These are phyloP conservation scores for Rhododendron griersonianum DNA, from an alignment of 148 eudicot genomes.

Conservation along the genomic window DNA sequence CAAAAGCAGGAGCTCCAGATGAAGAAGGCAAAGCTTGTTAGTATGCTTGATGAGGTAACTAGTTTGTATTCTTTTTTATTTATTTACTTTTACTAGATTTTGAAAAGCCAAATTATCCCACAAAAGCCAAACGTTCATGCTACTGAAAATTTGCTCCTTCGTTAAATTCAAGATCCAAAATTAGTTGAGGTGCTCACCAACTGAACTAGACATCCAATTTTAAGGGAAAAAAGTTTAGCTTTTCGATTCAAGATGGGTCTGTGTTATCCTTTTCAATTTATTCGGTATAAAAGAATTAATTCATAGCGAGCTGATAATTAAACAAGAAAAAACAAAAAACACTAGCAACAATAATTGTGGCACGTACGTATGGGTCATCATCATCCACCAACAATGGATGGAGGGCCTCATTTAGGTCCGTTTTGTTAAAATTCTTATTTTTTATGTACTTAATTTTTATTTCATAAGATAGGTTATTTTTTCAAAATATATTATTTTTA, in stretches of 20 bases:
- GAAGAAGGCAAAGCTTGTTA: conserved; percentile 73
- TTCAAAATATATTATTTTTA: no score
- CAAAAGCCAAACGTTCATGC: no score
- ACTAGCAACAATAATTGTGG: background rate
- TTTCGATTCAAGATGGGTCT: background rate
- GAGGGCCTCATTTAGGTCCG: no score
- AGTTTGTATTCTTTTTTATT: background rate
- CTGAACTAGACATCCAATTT: no score
- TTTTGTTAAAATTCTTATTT: no score
- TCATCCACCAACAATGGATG: no score
- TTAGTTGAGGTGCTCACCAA: no score
- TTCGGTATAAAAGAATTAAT: background rate
- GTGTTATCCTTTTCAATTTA: background rate
- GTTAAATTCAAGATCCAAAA: no score
- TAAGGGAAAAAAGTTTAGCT: background rate
- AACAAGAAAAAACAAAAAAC: background rate
- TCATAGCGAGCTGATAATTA: background rate
- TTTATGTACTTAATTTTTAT: no score
- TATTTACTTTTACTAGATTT: background rate
- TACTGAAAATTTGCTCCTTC: background rate
- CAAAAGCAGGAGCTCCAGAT: conserved; percentile 80
- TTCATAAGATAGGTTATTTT: no score
- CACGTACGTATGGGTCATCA: no score
- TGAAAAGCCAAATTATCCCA: background rate
- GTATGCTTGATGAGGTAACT: conserved; percentile 89